Conservation (phyloP, 805 yeast genomes). For the Saturnispora sekii region DNA sequence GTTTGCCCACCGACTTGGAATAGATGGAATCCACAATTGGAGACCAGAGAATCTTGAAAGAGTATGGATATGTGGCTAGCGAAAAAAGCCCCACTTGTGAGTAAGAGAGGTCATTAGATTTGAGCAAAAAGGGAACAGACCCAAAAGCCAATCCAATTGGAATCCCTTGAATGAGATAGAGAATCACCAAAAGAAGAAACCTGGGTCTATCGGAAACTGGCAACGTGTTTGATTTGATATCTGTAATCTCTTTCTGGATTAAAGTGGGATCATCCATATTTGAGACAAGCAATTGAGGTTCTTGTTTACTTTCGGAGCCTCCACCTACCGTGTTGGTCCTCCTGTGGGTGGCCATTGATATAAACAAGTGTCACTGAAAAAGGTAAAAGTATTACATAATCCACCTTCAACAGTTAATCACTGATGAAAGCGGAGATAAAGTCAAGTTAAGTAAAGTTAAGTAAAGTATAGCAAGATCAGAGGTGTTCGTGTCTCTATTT, state of each 20-base stretch:
- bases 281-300: too few relatives aligned
- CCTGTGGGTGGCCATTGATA: slow-evolving; percentile 4
- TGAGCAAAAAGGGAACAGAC: slow-evolving; percentile 80
- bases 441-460: too few relatives aligned
- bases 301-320: too few relatives aligned
- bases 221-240: slow-evolving; percentile 12
- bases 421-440: too few relatives aligned
- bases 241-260: not conserved
- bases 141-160: slow-evolving; percentile 97
- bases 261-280: slow-evolving; percentile 2
- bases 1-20: slow-evolving; percentile 56
- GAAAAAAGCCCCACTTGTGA: slow-evolving; percentile 88
- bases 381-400: too few relatives aligned
- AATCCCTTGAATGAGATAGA: slow-evolving; percentile 88
- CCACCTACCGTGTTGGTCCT: slow-evolving; percentile 7
- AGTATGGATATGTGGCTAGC: slow-evolving; percentile 90
- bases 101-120: slow-evolving; percentile 64
- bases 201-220: slow-evolving; percentile 54
- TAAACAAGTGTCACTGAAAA: too few relatives aligned
- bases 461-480: too few relatives aligned
- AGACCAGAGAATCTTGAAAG: slow-evolving; percentile 87
- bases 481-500: too few relatives aligned
- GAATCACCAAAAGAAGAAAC: slow-evolving; percentile 58
- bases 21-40: slow-evolving; percentile 91
- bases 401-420: too few relatives aligned